These are phyloP conservation scores for Daedalea quercina DNA, from an alignment of 768 basidiomycete genomes.

Conservation along the genomic window DNA sequence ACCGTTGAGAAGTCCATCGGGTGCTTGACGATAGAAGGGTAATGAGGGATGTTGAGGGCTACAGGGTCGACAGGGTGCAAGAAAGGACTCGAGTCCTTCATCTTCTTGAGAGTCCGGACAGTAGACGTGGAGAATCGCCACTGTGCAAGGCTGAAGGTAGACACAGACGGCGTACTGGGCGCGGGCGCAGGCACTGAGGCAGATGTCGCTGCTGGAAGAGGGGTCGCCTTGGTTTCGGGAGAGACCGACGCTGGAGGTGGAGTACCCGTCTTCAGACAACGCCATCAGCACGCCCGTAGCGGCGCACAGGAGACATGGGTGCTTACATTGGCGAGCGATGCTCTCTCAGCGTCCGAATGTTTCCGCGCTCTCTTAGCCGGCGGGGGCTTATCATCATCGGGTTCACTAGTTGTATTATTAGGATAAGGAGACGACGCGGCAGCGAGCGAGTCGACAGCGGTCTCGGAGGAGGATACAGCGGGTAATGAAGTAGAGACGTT, in stretches of 20 bases:
- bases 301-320: conserved; percentile 40
- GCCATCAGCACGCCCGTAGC: conserved; percentile 47
- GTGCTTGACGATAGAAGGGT: conserved; percentile 74
- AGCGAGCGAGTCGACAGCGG: conserved; percentile 23
- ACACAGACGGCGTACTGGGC: conserved; percentile 15
- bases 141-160: conserved; percentile 60
- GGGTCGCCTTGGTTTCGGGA: conserved; percentile 12
- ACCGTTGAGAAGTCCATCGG: conserved; percentile 96
- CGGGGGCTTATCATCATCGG: conserved; percentile 62
- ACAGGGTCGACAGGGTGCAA: conserved; percentile 83
- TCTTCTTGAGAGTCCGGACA: conserved; percentile 77
- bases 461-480: conserved; percentile 24
- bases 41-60: conserved; percentile 81
- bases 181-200: not conserved
- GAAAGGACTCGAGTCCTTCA: conserved; percentile 80
- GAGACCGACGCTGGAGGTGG: conserved; percentile 59
- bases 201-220: conserved; percentile 1
- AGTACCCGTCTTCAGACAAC: conserved; percentile 57
- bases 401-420: conserved; percentile 25
- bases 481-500: conserved; percentile 18
- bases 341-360: conserved; percentile 70
- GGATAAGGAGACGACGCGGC: conserved; percentile 22
- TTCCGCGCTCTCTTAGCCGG: conserved; percentile 79
- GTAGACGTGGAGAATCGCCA: conserved; percentile 75
- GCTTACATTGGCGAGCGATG: conserved; percentile 70